Evolutionary conservation across 805 yeast species (phyloP), one percentile per base, ranked within the genome.

Genomic region (Komagataella populi): DNA sequence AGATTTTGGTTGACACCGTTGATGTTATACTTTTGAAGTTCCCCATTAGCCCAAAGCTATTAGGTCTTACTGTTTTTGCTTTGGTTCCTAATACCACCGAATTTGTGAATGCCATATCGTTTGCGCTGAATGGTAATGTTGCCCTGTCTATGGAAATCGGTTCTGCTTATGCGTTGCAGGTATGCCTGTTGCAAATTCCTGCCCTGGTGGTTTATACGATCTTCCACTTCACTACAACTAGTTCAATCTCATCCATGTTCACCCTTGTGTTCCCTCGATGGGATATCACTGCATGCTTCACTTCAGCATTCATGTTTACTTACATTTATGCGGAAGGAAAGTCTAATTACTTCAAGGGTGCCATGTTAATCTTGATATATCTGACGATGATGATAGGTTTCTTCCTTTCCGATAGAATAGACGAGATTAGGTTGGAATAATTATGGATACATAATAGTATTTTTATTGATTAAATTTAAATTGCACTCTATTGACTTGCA

Each of bases 141-240:
- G 96, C 99, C 0, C 71, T 93, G 48, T 87, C 96, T 2, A 87
- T 93, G 96, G 99, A 93, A 63, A 93, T 93, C 65, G 99, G 99
- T 54, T 83, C 95, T 55, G 99, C 99, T 0, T 93, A 93, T 63
- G 99, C 96, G 0, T 72, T 93, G 53, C 99, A 93, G 65, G 99
- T 93, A 14, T 91, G 96, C 58, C 71, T 93, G 53, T 73, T 93
- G 56, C 99, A 93, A 64, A 87, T 93, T 48, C 99, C 99, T 0
- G 82, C 93, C 1, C 75, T 93, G 62, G 95, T 89, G 8, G 62
- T 91, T 10, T 88, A 77, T 62, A 84, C 96, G 2, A 74, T 84
- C 52, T 71, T 69, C 67, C 65, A 63, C 61, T 67, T 62, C 62
- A 67, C 58, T 59, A 61, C 62, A 3, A 55, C 58, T 23, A 51